Evolutionary conservation across 2,329 filamentous ascomycete species (phyloP), one percentile per base, ranked within the genome.

Genomic region (Ophiostoma himal-ulmi): DNA sequence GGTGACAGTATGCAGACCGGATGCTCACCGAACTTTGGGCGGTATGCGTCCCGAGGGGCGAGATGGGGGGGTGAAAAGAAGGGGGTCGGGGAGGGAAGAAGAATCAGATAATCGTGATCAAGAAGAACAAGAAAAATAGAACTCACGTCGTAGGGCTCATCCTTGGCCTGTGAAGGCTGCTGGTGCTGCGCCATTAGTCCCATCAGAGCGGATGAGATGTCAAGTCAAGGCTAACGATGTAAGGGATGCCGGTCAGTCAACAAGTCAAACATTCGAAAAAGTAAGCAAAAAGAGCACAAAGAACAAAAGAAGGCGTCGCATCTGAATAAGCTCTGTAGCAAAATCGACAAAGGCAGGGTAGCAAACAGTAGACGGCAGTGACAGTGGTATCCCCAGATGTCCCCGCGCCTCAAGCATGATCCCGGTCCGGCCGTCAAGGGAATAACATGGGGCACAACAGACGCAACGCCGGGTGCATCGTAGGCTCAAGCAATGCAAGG

Each of bases 371-470:
- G 26, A 14, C 36, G 62, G 62, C 36, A 65, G 60, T 37, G 60
- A 36, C 30, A 62, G 60, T 37, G 30, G 60, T 37, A 64, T 39
- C 62, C 62, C 62, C 62, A 65, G 65, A 67, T 67, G 65, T 13
- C 65, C 65, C 65, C 39, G 65, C 65, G 65, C 65, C 37, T 39
- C 65, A 48, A 34, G 65, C 65, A 67, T 67, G 39, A 67, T 67
- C 65, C 65, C 39, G 4, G 65, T 67, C 22, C 65, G 39, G 36
- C 65, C 37, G 65, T 26, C 39, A 67, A 48, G 65, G 65, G 5
- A 78, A 78, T 69, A 44, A 72, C n/a, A 76, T 75, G 54, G 75
- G 73, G 20, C 37, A 64, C 14, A 77, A 78, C 68, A 73, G 78
- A 22, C 74, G 75, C 34, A 73, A 65, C 68, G 74, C 77, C n/a